phyloP scores from a whole-genome alignment of 2,329 filamentous ascomycete species.

The Lithohypha guttulata region DNA sequence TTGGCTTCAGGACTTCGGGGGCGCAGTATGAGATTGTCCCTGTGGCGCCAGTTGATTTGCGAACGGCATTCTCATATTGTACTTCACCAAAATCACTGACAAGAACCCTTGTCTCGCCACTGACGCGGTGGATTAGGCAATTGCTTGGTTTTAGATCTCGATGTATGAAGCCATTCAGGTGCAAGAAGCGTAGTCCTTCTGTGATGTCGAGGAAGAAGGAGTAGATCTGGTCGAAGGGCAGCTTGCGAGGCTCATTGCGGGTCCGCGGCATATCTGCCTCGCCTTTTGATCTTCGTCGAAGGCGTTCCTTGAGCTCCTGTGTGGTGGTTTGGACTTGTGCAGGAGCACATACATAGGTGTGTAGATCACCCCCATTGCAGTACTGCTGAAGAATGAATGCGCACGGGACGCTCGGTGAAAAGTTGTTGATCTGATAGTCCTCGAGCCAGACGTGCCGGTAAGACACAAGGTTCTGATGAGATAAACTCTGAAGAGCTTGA shows the following conservation, averaged over 20 bases:
- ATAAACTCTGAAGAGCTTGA: constrained; percentile 79
- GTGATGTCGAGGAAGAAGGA: constrained; percentile 95
- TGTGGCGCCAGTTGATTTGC: constrained; percentile 86
- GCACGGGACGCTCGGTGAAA: constrained; percentile 84
- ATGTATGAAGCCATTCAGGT: constrained; percentile 87
- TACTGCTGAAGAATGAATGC: constrained; percentile 97
- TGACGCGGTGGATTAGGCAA: constrained; percentile 73
- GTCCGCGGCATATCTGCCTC: constrained; percentile 53
- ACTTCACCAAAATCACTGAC: constrained; percentile 98
- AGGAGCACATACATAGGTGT: constrained; percentile 71
- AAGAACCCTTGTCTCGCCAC: constrained; percentile 61
- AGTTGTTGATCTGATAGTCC: constrained; percentile 69
- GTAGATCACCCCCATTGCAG: constrained; percentile 85
- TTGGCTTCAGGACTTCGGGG: constrained; percentile 73
- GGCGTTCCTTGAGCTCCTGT: constrained; percentile 77
- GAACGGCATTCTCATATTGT: constrained; percentile 66
- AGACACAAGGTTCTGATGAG: constrained; percentile 88
- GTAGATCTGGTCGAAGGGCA: constrained; percentile 85
- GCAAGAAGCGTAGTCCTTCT: constrained; percentile 78
- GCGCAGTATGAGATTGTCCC: constrained; percentile 97
- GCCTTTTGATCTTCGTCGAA: constrained; percentile 71
- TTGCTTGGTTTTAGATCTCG: constrained; percentile 94
- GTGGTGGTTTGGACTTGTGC: constrained; percentile 54
- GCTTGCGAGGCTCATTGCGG: constrained; percentile 40
- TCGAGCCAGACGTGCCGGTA: constrained; percentile 98